These are phyloP conservation scores for Rhizophora apiculata DNA, from an alignment of 345 rosid species.

Conservation along the genomic window DNA sequence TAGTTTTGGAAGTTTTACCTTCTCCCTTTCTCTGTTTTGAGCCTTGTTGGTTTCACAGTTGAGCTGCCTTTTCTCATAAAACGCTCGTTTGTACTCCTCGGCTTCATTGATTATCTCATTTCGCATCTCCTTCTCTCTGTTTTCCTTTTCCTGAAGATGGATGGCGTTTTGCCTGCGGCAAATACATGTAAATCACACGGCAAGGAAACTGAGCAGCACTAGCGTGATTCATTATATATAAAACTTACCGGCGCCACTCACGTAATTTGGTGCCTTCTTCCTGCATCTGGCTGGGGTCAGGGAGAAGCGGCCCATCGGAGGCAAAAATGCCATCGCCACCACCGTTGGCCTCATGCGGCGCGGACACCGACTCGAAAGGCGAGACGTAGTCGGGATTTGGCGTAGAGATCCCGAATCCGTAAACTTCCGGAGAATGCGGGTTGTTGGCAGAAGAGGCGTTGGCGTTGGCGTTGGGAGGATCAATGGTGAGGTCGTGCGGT, in stretches of 20 bases:
- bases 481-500: not conserved
- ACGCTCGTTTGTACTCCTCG: too few species aligned
- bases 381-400: slow-evolving; percentile 41
- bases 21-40: slow-evolving; percentile 87
- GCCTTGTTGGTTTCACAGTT: slow-evolving; percentile 69
- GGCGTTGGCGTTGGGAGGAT: not conserved
- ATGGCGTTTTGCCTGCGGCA: too few species aligned
- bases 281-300: slow-evolving; percentile 21
- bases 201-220: too few species aligned
- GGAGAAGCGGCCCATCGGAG: slow-evolving; percentile 27
- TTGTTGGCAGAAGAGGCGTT: slow-evolving; percentile 15
- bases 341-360: not conserved
- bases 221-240: too few species aligned
- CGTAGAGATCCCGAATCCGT: slow-evolving; percentile 38
- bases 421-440: slow-evolving; percentile 41
- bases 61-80: slow-evolving; percentile 38
- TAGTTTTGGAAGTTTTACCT: slow-evolving; percentile 35
- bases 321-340: slow-evolving; percentile 3
- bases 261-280: slow-evolving; percentile 22
- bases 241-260: slow-evolving; percentile 25
- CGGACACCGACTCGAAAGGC: not conserved
- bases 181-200: too few species aligned
- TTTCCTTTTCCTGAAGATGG: slow-evolving; percentile 74
- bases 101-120: slow-evolving; percentile 79
- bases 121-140: slow-evolving; percentile 85